Evolutionary conservation across 345 rosid genomes (phyloP).

Genomic region (Viola odorata): DNA sequence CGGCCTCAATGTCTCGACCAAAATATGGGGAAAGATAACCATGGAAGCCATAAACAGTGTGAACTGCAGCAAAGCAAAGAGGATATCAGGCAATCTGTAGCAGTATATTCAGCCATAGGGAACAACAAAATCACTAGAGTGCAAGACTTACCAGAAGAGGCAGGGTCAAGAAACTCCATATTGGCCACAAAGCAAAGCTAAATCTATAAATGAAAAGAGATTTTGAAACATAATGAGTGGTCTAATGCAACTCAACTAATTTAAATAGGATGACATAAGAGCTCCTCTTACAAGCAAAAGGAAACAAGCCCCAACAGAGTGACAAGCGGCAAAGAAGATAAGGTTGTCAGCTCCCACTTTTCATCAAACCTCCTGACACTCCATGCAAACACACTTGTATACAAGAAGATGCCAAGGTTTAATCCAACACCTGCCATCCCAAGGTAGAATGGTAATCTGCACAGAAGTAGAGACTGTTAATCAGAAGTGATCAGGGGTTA

Average conservation of each 20-base stretch:
- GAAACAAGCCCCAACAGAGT: slow-evolving; percentile 78
- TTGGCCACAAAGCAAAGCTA: slow-evolving; percentile 82
- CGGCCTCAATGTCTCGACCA: slow-evolving; percentile 63
- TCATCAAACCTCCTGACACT: slow-evolving; percentile 79
- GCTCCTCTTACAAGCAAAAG: slow-evolving; percentile 71
- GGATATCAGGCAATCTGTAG: slow-evolving; percentile 8
- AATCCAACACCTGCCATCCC: slow-evolving; percentile 67
- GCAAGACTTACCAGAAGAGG: slow-evolving; percentile 72
- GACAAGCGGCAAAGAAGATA: slow-evolving; percentile 74
- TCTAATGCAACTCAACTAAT: slow-evolving; percentile 8
- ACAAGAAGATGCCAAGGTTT: slow-evolving; percentile 63
- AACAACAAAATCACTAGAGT: background rate
- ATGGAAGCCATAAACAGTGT: slow-evolving; percentile 92
- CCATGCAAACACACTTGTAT: slow-evolving; percentile 73
- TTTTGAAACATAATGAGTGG: slow-evolving; percentile 15
- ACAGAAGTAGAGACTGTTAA: slow-evolving; percentile 8
- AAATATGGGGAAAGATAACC: slow-evolving; percentile 65
- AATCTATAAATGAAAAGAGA: slow-evolving; percentile 40
- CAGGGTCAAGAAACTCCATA: slow-evolving; percentile 90
- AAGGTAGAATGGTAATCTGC: slow-evolving; percentile 78
- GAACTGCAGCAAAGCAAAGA: slow-evolving; percentile 53
- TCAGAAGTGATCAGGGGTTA: background rate
- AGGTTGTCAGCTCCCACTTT: slow-evolving; percentile 75
- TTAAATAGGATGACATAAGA: slow-evolving; percentile 2
- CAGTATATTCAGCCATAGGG: slow-evolving; percentile 8